These are phyloP conservation scores for Hypoxylon sp. DNA, from an alignment of 2,329 filamentous ascomycete species.

Conservation along the genomic window DNA sequence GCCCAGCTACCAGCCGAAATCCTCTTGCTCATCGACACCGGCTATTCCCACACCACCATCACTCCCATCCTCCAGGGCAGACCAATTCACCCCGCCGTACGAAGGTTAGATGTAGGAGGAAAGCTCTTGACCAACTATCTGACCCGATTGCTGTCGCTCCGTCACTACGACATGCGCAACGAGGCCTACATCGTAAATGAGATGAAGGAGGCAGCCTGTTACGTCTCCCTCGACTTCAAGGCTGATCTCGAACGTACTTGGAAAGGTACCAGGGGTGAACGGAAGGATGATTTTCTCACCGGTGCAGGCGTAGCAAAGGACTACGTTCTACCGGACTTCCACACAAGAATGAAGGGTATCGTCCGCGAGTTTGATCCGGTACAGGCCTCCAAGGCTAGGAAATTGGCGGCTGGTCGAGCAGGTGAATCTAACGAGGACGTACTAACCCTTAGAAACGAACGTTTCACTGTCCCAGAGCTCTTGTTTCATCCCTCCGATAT, in stretches of 20 bases:
- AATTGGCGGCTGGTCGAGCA: slow-evolving; percentile 48
- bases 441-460: slow-evolving; percentile 87
- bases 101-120: slow-evolving; percentile 88
- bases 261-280: slow-evolving; percentile 75
- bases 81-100: slow-evolving; percentile 81
- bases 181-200: slow-evolving; percentile 94
- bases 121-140: slow-evolving; percentile 94
- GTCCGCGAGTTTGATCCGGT: slow-evolving; percentile 80
- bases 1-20: slow-evolving; percentile 73
- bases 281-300: slow-evolving; percentile 57
- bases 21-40: slow-evolving; percentile 87
- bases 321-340: slow-evolving; percentile 88
- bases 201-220: slow-evolving; percentile 92
- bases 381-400: slow-evolving; percentile 61
- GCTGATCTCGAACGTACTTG: slow-evolving; percentile 82
- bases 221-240: slow-evolving; percentile 79
- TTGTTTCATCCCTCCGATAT: slow-evolving; percentile 88
- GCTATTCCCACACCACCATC: slow-evolving; percentile 91
- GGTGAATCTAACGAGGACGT: slow-evolving; percentile 74
- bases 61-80: slow-evolving; percentile 85
- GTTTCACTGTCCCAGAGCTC: slow-evolving; percentile 89
- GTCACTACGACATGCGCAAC: slow-evolving; percentile 95
- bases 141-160: slow-evolving; percentile 85
- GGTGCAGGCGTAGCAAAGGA: slow-evolving; percentile 78
- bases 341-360: slow-evolving; percentile 68